Evolutionary conservation across 805 yeast genomes (phyloP).

Genomic region (Kuraishia molischiana): DNA sequence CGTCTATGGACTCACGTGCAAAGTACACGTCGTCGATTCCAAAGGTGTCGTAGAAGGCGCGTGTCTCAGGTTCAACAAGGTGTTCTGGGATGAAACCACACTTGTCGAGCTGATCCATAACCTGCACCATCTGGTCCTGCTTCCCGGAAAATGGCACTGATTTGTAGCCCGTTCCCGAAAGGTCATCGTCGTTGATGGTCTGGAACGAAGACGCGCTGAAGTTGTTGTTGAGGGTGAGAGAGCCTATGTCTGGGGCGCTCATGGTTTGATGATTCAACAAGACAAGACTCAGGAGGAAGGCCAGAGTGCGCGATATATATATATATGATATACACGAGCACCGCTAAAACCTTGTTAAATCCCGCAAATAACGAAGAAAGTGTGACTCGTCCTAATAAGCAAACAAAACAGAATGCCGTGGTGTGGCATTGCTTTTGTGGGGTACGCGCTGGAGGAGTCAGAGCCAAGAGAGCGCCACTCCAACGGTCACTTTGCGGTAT

Average conservation of each 20-base stretch:
- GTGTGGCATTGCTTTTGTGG: no score
- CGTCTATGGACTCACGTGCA: slow-evolving; percentile 73
- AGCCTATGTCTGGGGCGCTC: neutral
- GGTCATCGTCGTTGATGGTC: slow-evolving; percentile 18
- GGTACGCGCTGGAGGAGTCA: no score
- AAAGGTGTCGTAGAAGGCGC: slow-evolving; percentile 79
- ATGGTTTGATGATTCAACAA: no score
- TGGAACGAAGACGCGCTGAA: slow-evolving; percentile 24
- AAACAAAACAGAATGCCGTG: no score
- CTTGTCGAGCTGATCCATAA: slow-evolving; percentile 69
- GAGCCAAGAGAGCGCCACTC: no score
- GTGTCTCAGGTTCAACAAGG: slow-evolving; percentile 76
- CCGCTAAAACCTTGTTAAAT: no score
- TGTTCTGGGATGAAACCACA: slow-evolving; percentile 86
- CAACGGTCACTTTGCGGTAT: no score
- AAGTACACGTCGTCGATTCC: slow-evolving; percentile 92
- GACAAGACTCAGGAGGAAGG: no score
- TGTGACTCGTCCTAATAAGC: no score
- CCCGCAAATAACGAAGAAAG: no score
- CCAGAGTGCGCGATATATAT: no score
- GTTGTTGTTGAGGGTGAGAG: slow-evolving; percentile 21
- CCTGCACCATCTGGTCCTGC: slow-evolving; percentile 70
- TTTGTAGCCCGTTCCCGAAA: slow-evolving; percentile 47
- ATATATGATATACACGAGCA: no score
- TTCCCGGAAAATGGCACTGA: slow-evolving; percentile 72